These are phyloP conservation scores for Zymoseptoria tritici DNA, from an alignment of 2,329 filamentous ascomycete species.

Conservation along the genomic window DNA sequence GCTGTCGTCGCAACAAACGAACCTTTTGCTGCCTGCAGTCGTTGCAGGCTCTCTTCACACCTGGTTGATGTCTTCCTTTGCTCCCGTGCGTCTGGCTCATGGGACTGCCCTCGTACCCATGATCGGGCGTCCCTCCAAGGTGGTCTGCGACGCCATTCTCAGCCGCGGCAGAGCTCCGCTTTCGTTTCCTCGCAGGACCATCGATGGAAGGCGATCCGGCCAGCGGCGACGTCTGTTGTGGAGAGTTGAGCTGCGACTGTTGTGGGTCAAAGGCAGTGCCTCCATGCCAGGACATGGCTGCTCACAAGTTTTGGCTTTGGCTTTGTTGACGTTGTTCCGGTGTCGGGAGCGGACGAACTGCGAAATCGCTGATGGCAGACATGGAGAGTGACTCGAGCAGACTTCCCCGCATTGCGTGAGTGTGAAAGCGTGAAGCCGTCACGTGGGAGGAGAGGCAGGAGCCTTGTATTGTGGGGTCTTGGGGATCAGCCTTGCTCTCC, in stretches of 20 bases:
- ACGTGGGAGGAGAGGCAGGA: background rate
- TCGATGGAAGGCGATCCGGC: slow-evolving; percentile 8
- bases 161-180: slow-evolving; percentile 10
- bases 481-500: no score
- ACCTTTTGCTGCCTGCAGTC: slow-evolving; percentile 83
- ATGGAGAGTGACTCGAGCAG: background rate
- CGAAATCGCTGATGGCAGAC: slow-evolving; percentile 3
- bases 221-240: slow-evolving; percentile 12
- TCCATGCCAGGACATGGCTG: slow-evolving; percentile 21
- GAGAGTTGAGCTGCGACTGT: slow-evolving; percentile 5
- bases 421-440: background rate
- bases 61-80: slow-evolving; percentile 31
- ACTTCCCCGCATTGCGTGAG: background rate
- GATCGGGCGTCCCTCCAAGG: slow-evolving; percentile 9
- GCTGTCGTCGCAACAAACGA: slow-evolving; percentile 18
- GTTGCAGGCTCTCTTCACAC: slow-evolving; percentile 71
- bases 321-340: slow-evolving; percentile 1
- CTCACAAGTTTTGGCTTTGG: slow-evolving; percentile 1
- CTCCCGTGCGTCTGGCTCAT: slow-evolving; percentile 9
- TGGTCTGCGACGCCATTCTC: slow-evolving; percentile 7
- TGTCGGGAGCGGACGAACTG: slow-evolving; percentile 7
- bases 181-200: slow-evolving; percentile 13
- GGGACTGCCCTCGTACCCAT: slow-evolving; percentile 13
- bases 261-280: slow-evolving; percentile 20
- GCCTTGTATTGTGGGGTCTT: no score